phyloP scores from a whole-genome alignment of 2,329 filamentous ascomycete species.

The Trichoderma pleuroti region DNA sequence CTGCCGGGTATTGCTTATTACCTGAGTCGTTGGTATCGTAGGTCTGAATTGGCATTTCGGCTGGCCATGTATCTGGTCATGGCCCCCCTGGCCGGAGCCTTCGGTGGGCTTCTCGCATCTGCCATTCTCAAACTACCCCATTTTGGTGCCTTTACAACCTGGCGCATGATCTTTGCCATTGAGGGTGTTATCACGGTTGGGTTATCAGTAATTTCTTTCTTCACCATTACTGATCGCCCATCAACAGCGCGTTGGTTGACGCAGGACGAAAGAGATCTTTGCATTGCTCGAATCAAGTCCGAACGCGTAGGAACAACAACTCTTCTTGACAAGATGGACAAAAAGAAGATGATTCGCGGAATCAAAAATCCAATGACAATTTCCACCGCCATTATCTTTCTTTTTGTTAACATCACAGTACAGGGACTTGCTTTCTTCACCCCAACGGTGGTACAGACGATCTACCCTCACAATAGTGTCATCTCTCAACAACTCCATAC shows the following conservation, averaged over 20 bases:
- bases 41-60: not conserved
- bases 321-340: conserved; percentile 30
- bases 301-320: not conserved
- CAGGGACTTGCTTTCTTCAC: conserved; percentile 63
- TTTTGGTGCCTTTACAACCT: conserved; percentile 54
- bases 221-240: conserved; percentile 65
- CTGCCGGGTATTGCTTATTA: not conserved
- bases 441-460: conserved; percentile 64
- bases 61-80: conserved; percentile 26
- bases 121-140: conserved; percentile 60
- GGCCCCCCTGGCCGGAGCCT: conserved; percentile 66
- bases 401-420: conserved; percentile 36
- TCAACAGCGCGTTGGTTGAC: conserved; percentile 61
- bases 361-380: conserved; percentile 62
- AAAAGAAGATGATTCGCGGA: conserved; percentile 55
- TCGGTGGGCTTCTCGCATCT: conserved; percentile 63
- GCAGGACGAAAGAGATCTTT: not conserved
- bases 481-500: conserved; percentile 67
- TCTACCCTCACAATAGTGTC: conserved; percentile 55
- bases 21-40: not conserved
- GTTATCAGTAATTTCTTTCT: conserved; percentile 56
- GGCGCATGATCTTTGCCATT: conserved; percentile 69
- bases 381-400: conserved; percentile 54
- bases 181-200: conserved; percentile 60
- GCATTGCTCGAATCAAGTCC: not conserved